Evolutionary conservation across 352 stramenopile species (phyloP), one percentile per base, ranked within the genome.

Genomic region (Phytophthora constricta): DNA sequence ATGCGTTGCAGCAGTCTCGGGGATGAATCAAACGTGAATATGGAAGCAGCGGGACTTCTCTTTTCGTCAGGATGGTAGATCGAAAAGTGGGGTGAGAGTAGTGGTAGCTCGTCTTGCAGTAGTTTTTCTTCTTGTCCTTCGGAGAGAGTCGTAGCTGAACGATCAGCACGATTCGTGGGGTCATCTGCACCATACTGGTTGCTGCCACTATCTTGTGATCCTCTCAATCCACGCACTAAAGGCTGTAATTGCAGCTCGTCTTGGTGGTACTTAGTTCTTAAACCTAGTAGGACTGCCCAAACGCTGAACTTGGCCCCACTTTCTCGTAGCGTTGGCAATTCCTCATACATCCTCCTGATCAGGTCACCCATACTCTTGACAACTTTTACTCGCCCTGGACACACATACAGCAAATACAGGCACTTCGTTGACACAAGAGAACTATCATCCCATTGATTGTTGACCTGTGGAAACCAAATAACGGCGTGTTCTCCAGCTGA

Each of bases 361-460:
- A 93, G 47, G 27, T 87, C 80, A 1, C 43, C 22, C 2, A 84
- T 22, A n/a, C 20, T 85, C 52, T 84, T 89, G 8, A 91, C 74
- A 33, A 92, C 69, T 54, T 93, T 93, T 19, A 92, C 74, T 16
- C 81, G 72, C 2, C 83, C 85, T 28, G 85, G 85, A 39, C 74
- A 88, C 0, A 86, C 68, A 23, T 90, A 93, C 13, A 93, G 23
- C 34, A 93, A 47, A 43, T 78, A 78, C n/a, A 77, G 72, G 4
- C 50, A 61, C 37, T 70, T 79, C 10, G 49, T 65, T 14, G 39
- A 28, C 20, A 2, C 13, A 23, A 4, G 26, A 13, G 10, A 27
- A 17, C 2, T 20, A 25, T 37, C 25, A 20, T 56, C 39, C 23
- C 7, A 17, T 28, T 25, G 23, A 25, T 58, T 26, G 13, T 64